Base-by-base conservation (phyloP, 2,329 filamentous ascomycete species). In the Hirsutella minnesotensis region DNA sequence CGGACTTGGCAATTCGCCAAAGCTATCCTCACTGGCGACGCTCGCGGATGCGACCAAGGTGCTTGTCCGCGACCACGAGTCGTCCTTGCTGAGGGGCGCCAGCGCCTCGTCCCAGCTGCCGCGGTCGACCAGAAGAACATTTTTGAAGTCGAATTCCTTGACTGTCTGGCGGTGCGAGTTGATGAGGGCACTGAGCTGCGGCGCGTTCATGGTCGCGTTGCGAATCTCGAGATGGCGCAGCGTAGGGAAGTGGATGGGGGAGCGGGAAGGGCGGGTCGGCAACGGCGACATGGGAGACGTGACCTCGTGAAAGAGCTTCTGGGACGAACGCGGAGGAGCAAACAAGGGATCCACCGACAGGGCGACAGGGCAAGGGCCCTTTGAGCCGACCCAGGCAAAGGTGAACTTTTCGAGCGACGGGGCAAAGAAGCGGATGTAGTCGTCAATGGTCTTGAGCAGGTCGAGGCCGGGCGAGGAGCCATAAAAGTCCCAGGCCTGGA, bases 91-190 rank as follows among this genome's bases (percentile, higher is more conserved):
- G 44, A 94, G 65, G 2, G 84, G 83, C 33, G 79, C 76, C n/a
- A 94, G 72, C 0, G 86, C 86, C 24, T 88, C 81, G 45, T 92
- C 83, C 86, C 86, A 94, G 44, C 70, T 81, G 22, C 83, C 86
- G 29, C 68, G 68, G 46, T 75, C 72, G 40, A 78, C 71, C 36
- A 94, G 72, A 24, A 74, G 69, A 16, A 89, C 79, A 48, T 85
- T 80, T 56, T 88, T 80, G 59, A 94, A 87, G 57, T 87, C 81
- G 55, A 90, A 86, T 55, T 90, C 83, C 49, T 75, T 72, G 38
- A 94, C 75, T 1, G 78, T 81, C 43, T 68, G 66, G 24, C 77
- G 73, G 62, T 94, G 86, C 12, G 68, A 65, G 40, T 69, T 63
- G 45, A 92, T 79, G 47, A 94, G 77, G 13, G 71, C 68, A 36